A percentile compares a stretch with the other conserved stretches of the same genome.
These are phyloP conservation scores for Cladorrhinum samala DNA, from an alignment of 495 filamentous ascomycete genomes.

Conservation along the genomic window DNA sequence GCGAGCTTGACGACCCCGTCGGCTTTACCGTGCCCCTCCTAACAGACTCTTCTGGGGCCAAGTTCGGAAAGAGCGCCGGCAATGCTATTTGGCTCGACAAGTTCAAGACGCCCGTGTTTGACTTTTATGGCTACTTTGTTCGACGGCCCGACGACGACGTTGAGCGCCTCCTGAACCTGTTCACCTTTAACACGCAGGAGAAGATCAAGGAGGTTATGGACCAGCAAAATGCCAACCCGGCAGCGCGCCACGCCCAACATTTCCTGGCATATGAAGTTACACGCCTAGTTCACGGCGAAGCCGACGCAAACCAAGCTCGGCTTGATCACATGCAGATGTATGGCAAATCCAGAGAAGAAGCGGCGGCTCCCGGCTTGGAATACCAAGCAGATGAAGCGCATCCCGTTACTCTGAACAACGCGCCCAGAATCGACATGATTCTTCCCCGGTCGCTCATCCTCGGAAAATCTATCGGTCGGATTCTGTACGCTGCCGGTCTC, in stretches of 20 bases:
- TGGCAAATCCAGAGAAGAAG: conserved; percentile 23
- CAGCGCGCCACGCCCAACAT: conserved; percentile 73
- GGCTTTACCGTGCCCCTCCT: conserved; percentile 88
- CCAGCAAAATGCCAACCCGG: conserved; percentile 58
- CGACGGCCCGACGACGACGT: conserved; percentile 75
- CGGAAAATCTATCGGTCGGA: conserved; percentile 53
- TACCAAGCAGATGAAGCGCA: no score
- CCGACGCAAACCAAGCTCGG: conserved; percentile 50
- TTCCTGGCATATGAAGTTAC: conserved; percentile 73
- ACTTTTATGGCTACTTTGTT: conserved; percentile 84
- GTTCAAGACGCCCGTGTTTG: conserved; percentile 71
- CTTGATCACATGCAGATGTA: conserved; percentile 55
- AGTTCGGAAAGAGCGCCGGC: conserved; percentile 92
- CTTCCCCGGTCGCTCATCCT: conserved; percentile 61
- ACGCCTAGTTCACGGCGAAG: conserved; percentile 64
- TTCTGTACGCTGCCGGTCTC: conserved; percentile 64
- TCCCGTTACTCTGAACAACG: conserved; percentile 46
- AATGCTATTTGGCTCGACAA: conserved; percentile 92
- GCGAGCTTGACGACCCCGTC: conserved; percentile 52
- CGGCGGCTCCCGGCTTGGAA: no score
- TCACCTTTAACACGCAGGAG: conserved; percentile 75
- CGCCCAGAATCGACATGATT: conserved; percentile 48
- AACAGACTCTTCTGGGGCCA: conserved; percentile 75
- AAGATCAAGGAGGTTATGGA: conserved; percentile 59
- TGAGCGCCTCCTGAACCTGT: conserved; percentile 74